Evolutionary conservation across 2,329 filamentous ascomycete genomes (phyloP).

Genomic region (Microcera coccophila): DNA sequence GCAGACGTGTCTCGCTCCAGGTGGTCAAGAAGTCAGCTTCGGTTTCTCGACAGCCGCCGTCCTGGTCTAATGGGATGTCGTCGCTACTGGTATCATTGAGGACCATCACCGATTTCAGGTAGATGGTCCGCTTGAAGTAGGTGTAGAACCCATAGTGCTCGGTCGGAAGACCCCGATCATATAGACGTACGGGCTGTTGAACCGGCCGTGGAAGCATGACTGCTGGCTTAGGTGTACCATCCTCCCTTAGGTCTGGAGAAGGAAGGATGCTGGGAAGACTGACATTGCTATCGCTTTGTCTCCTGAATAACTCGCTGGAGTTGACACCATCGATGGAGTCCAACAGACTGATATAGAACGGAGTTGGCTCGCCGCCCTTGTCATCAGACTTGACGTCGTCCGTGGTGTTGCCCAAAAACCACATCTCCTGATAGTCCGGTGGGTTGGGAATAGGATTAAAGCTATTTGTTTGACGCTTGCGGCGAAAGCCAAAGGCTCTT

Average conservation of each 20-base stretch:
- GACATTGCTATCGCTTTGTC: slow-evolving; percentile 21
- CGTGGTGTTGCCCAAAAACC: slow-evolving; percentile 81
- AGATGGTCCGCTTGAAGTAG: slow-evolving; percentile 85
- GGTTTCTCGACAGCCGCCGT: slow-evolving; percentile 51
- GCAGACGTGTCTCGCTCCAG: slow-evolving; percentile 57
- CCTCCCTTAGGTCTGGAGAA: slow-evolving; percentile 55
- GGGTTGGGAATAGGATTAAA: slow-evolving; percentile 54
- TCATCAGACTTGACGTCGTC: slow-evolving; percentile 62
- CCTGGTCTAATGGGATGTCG: slow-evolving; percentile 43
- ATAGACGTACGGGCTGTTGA: slow-evolving; percentile 79
- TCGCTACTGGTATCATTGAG: slow-evolving; percentile 44
- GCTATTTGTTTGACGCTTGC: slow-evolving; percentile 12
- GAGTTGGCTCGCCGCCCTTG: slow-evolving; percentile 81
- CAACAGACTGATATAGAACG: slow-evolving; percentile 79
- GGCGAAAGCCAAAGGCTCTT: slow-evolving; percentile 22
- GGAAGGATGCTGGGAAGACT: slow-evolving; percentile 52
- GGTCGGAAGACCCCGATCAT: slow-evolving; percentile 71
- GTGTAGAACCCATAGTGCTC: slow-evolving; percentile 95
- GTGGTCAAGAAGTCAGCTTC: slow-evolving; percentile 56
- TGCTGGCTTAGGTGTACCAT: slow-evolving; percentile 70
- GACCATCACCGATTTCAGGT: slow-evolving; percentile 59
- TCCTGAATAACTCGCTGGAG: slow-evolving; percentile 22
- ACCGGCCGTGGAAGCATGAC: slow-evolving; percentile 65
- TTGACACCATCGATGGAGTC: slow-evolving; percentile 38
- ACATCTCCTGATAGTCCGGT: slow-evolving; percentile 65